phyloP scores from a whole-genome alignment of 371 early-diverging fungal species.

The Mucor plumbeus region DNA sequence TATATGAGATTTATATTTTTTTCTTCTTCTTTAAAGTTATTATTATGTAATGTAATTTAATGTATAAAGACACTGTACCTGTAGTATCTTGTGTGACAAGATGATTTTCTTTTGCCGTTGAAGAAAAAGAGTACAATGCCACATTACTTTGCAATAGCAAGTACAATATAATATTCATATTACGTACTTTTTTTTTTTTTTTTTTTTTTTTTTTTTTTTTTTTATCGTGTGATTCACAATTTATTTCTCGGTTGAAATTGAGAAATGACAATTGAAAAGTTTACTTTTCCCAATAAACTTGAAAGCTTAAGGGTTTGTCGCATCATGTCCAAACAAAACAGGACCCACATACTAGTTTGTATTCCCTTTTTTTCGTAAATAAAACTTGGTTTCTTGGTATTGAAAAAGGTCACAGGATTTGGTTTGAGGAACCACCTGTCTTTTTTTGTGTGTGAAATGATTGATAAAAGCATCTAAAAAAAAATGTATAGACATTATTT shows the following conservation, averaged over 20 bases:
- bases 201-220: no score
- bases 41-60: not conserved
- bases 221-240: not conserved
- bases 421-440: slow-evolving; percentile 15
- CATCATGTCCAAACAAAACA: not conserved
- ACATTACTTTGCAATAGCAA: not conserved
- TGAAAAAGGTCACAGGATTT: slow-evolving; percentile 17
- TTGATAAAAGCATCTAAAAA: not conserved
- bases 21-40: not conserved
- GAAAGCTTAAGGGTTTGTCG: not conserved
- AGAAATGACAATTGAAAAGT: not conserved
- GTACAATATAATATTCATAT: not conserved
- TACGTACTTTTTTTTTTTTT: not conserved
- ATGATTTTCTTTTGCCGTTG: not conserved
- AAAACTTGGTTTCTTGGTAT: not conserved
- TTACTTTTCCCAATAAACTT: not conserved
- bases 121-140: not conserved
- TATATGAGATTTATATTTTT: no score
- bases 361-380: not conserved
- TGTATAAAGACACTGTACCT: not conserved
- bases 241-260: not conserved
- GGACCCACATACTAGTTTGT: not conserved
- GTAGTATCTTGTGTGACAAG: not conserved
- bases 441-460: slow-evolving; percentile 13
- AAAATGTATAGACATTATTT: not conserved